phyloP scores from a whole-genome alignment of 2,329 filamentous ascomycete genomes.

The Colletotrichum costaricense region DNA sequence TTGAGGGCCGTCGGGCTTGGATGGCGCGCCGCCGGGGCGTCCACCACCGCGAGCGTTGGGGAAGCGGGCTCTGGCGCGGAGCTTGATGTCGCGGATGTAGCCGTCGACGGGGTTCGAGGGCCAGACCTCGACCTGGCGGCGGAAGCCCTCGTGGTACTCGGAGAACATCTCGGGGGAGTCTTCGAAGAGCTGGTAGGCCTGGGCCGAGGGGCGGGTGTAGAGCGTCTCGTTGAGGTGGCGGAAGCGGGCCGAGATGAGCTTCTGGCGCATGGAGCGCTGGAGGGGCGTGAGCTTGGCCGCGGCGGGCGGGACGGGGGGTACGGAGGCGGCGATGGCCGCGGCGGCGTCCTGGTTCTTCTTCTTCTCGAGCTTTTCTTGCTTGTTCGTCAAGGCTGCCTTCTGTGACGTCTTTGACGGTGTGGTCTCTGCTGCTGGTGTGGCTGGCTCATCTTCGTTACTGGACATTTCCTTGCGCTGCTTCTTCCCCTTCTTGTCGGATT shows the following conservation, averaged over 20 bases:
- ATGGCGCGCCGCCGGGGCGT: slow-evolving; percentile 33
- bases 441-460: slow-evolving; percentile 24
- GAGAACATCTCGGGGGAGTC: slow-evolving; percentile 92
- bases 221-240: slow-evolving; percentile 97
- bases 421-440: too few species aligned
- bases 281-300: slow-evolving; percentile 83
- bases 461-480: slow-evolving; percentile 44
- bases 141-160: slow-evolving; percentile 97
- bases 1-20: slow-evolving; percentile 42
- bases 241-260: slow-evolving; percentile 94
- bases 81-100: slow-evolving; percentile 79
- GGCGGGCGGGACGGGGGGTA: slow-evolving; percentile 53
- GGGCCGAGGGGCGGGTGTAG: slow-evolving; percentile 88
- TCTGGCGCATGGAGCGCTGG: slow-evolving; percentile 93
- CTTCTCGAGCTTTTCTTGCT: slow-evolving; percentile 29
- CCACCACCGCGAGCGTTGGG: slow-evolving; percentile 32
- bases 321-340: slow-evolving; percentile 39
- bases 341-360: slow-evolving; percentile 36
- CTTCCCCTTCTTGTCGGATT: slow-evolving; percentile 48
- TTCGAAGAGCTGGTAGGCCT: slow-evolving; percentile 86
- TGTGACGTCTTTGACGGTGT: slow-evolving; percentile 28
- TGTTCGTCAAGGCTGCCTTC: slow-evolving; percentile 25
- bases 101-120: slow-evolving; percentile 94
- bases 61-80: slow-evolving; percentile 68
- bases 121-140: slow-evolving; percentile 95